Base-by-base conservation (phyloP, 768 basidiomycete species). In the Asterophora lycoperdoides region DNA sequence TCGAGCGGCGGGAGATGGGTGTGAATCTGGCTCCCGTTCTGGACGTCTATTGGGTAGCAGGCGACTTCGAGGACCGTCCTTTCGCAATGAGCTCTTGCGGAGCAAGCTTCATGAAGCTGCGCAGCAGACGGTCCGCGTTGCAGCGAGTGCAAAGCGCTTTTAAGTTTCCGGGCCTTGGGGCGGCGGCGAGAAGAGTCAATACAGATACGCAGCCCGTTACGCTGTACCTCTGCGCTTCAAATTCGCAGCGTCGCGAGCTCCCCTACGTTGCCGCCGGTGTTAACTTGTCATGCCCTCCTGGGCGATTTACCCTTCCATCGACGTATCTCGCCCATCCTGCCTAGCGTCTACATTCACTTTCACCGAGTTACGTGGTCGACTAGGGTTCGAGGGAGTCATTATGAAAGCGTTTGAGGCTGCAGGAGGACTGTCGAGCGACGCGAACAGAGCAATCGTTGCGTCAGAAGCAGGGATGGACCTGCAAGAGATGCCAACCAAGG, bases 151-250 rank as follows among this genome's bases (percentile, higher is more conserved):
- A 33, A 56, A 56, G 23, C 55, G 53, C 23, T 56, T 56, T n/a
- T n/a, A n/a, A n/a, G n/a, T n/a, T n/a, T 48, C 51, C 55, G 15
- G 55, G 55, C 15, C 55, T 56, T 26, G 55, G 55, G 3, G 55
- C 55, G 28, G 55, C 55, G 20, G 28, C 45, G 4, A 37, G 44
- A 8, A 13, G 9, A 11, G 45, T 17, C 2, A 48, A 56, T 29
- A 56, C 51, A 37, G 55, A 56, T 20, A 8, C 20, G 15, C 19
- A 44, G 11, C 48, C 51, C 7, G 51, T 56, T n/a, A 53, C 51
- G 11, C 35, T 56, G 23, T 44, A 53, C 20, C 35, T 53, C 11
- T 36, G 36, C 20, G 48, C 45, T 6, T 39, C 51, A 46, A 7
- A 48, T 56, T n/a, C 48, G 38, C 3, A 43, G 38, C n/a, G 45